These are phyloP conservation scores for Trypanosoma grayi DNA, from an alignment of 208 protist species.

Conservation along the genomic window DNA sequence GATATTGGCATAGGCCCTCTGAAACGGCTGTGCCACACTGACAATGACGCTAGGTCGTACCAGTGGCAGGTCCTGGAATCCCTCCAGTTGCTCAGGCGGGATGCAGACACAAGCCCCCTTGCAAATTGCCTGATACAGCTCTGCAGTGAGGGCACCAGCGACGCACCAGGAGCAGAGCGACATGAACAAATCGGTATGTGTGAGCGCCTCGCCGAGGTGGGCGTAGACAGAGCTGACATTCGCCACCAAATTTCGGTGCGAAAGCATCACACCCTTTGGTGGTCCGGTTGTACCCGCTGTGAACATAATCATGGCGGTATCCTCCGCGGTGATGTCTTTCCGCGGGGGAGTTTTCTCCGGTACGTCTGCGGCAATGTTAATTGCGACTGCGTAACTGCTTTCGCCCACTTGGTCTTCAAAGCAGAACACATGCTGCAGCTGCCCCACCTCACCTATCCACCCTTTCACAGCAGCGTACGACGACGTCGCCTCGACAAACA, in stretches of 20 bases:
- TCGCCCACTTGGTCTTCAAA: constrained; percentile 87
- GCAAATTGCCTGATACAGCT: constrained; percentile 87
- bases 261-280: constrained; percentile 95
- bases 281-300: constrained; percentile 90
- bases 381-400: constrained; percentile 81
- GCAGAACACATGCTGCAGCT: constrained; percentile 82
- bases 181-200: constrained; percentile 89
- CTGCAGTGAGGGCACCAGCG: constrained; percentile 69
- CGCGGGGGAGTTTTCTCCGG: constrained; percentile 60
- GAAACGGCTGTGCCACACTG: constrained; percentile 80
- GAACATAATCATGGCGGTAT: constrained; percentile 92
- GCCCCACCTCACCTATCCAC: constrained; percentile 78
- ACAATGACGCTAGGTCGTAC: constrained; percentile 88
- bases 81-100: constrained; percentile 83
- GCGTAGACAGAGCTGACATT: constrained; percentile 87
- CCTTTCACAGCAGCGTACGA: constrained; percentile 73
- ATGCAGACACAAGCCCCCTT: constrained; percentile 86
- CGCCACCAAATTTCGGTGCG: constrained; percentile 89
- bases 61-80: constrained; percentile 82
- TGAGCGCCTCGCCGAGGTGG: constrained; percentile 76
- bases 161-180: constrained; percentile 91
- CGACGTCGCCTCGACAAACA: constrained; percentile 85
- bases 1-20: constrained; percentile 85
- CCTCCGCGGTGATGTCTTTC: constrained; percentile 72
- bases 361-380: constrained; percentile 78